Base-by-base conservation (phyloP, 345 rosid species). In the Ceriops decandra region DNA sequence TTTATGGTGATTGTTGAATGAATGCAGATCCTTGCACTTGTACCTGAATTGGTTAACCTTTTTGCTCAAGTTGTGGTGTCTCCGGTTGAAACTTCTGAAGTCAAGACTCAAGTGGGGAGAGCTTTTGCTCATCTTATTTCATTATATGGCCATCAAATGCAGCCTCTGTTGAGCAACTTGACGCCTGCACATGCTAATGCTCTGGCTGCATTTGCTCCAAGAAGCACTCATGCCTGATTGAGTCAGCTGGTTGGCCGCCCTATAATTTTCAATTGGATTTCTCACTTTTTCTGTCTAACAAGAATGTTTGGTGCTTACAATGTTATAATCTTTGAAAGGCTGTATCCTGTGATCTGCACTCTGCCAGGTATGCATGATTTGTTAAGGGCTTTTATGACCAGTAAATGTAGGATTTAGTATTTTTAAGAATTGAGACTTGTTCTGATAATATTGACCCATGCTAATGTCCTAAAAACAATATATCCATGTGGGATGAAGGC, bases 1-100 rank as follows among this genome's bases (percentile, higher is more conserved):
- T 67, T 47, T 63, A 22, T 62, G 33, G 31, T 11, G 1, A 42
- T 47, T 35, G 19, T 36, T 57, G 30, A 4, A 56, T 57, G 60
- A 73, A 51, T 60, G 20, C 91, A 95, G 98, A 89, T 92, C 60
- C 87, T 95, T 24, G 65, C 89, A 38, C 87, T 80, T 59, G 92
- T 86, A 47, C 97, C 97, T 0, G 97, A 95, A 71, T 80, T 95
- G 81, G 85, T 95, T 52, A 88, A 85, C 79, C 71, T 95, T 64
- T 92, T 95, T 74, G 99, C 92, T 27, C 90, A 87, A 85, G 98
- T 95, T 42, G 80, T 84, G 60, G 91, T 86, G 62, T 90, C 99
- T 19, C 91, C 92, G 1, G 80, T 71, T 9, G 99, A 95, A 79
- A 87, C 87, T 28, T 60, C 85, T 5, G 98, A 95, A 83, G 98